These are phyloP conservation scores for Papiliotrema fonsecae DNA, from an alignment of 1,284 basidiomycete genomes.

Conservation along the genomic window DNA sequence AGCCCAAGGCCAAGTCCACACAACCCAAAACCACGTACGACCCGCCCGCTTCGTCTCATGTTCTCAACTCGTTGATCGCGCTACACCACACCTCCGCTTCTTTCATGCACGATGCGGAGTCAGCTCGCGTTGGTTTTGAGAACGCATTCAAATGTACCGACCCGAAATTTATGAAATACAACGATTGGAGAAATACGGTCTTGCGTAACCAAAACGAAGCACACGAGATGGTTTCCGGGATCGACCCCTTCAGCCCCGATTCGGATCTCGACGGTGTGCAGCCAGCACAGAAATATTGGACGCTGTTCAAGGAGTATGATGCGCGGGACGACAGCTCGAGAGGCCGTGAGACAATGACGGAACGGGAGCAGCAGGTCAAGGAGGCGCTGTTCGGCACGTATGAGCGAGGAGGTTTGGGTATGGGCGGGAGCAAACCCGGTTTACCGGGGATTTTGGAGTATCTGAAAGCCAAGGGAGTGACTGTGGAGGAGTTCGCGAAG, in stretches of 20 bases:
- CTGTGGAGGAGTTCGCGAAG: conserved; percentile 19
- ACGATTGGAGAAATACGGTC: conserved; percentile 5
- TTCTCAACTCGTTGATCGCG: conserved; percentile 30
- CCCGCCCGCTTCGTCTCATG: background rate
- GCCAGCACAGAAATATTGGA: conserved; percentile 1
- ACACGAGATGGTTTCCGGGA: background rate
- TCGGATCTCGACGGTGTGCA: background rate
- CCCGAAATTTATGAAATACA: conserved; percentile 15
- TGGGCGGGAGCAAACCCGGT: conserved; percentile 21
- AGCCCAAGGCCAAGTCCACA: no score
- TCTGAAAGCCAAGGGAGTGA: conserved; percentile 25
- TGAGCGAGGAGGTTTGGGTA: conserved; percentile 24
- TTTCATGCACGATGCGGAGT: conserved; percentile 35
- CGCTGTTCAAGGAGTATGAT: conserved; percentile 1
- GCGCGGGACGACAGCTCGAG: conserved; percentile 6
- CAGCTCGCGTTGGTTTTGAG: conserved; percentile 30
- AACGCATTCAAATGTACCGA: conserved; percentile 25
- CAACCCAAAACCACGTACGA: background rate
- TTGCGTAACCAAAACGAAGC: background rate
- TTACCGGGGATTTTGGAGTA: conserved; percentile 40
- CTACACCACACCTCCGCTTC: conserved; percentile 41
- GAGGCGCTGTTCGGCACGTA: conserved; percentile 42
- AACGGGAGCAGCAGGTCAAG: conserved; percentile 33
- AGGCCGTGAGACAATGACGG: conserved; percentile 11
- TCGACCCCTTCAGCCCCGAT: background rate